These are phyloP conservation scores for Neoboletus subvelutipes DNA, from an alignment of 768 basidiomycete species.

Conservation along the genomic window DNA sequence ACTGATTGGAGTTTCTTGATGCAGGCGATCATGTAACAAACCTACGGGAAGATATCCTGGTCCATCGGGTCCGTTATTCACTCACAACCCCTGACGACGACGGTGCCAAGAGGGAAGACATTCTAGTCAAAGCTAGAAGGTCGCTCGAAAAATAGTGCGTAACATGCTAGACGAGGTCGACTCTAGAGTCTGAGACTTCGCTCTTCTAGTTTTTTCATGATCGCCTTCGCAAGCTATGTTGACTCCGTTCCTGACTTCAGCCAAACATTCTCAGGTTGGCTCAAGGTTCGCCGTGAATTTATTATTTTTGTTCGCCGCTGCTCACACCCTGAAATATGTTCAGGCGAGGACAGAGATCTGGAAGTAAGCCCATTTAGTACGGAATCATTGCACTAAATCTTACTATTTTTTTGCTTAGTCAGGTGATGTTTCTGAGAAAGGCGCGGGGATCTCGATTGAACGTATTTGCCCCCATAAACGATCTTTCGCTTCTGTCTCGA, in stretches of 20 bases:
- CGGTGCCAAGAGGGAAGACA: constrained; percentile 48
- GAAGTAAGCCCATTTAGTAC: constrained; percentile 58
- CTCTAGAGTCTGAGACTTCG: neutral
- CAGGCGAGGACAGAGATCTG: constrained; percentile 86
- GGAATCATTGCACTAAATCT: neutral
- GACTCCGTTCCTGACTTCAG: constrained; percentile 61
- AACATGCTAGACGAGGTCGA: neutral
- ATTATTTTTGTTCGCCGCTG: neutral
- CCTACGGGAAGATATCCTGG: constrained; percentile 84
- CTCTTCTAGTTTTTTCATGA: constrained; percentile 77
- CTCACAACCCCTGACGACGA: constrained; percentile 71
- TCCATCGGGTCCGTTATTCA: constrained; percentile 82
- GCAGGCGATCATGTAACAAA: constrained; percentile 91
- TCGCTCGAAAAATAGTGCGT: constrained; percentile 89
- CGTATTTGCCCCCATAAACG: constrained; percentile 89
- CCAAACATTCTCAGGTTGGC: constrained; percentile 82
- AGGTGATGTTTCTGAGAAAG: constrained; percentile 83
- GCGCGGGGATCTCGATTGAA: constrained; percentile 77
- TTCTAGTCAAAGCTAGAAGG: constrained; percentile 65
- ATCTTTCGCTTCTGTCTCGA: constrained; percentile 79
- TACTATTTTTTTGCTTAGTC: constrained; percentile 43
- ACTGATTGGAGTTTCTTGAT: constrained; percentile 10
- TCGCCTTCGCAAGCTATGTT: constrained; percentile 90
- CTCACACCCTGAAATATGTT: neutral
- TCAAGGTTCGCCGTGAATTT: constrained; percentile 52